phyloP scores from a whole-genome alignment of 768 basidiomycete genomes.

The Roridomyces roridus region DNA sequence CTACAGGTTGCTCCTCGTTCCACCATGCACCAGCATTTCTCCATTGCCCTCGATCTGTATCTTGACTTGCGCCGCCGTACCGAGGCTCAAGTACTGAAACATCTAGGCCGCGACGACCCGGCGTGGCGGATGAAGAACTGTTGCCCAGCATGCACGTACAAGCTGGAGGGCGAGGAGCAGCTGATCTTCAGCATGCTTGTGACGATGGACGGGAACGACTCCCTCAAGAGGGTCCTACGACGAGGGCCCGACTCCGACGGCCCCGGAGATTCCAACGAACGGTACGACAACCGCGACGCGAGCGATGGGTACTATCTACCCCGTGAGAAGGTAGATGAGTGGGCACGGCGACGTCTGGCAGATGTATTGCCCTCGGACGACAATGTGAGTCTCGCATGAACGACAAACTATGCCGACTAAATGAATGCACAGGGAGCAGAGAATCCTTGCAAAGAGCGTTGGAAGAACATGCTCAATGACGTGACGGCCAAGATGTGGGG shows the following conservation, averaged over 20 bases:
- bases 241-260: slow-evolving; percentile 9
- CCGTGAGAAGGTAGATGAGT: slow-evolving; percentile 17
- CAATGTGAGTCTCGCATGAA: not conserved
- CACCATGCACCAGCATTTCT: slow-evolving; percentile 18
- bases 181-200: slow-evolving; percentile 25
- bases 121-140: slow-evolving; percentile 29
- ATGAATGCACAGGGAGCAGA: not conserved
- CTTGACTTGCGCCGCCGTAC: slow-evolving; percentile 12
- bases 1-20: not conserved
- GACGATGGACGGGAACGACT: slow-evolving; percentile 33
- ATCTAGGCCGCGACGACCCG: not conserved
- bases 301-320: slow-evolving; percentile 10
- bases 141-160: slow-evolving; percentile 33
- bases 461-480: too few species aligned
- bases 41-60: slow-evolving; percentile 27
- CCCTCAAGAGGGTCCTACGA: slow-evolving; percentile 21
- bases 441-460: not conserved
- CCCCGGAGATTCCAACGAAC: slow-evolving; percentile 7
- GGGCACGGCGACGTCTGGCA: slow-evolving; percentile 1
- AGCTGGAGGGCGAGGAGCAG: slow-evolving; percentile 26
- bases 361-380: not conserved
- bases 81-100: not conserved
- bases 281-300: slow-evolving; percentile 5
- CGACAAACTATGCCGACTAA: not conserved
- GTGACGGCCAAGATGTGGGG: too few species aligned